A percentile compares a stretch with the other conserved stretches of the same genome.
phyloP scores from a whole-genome alignment of 1,284 basidiomycete species.

The Lentinus polychrous region DNA sequence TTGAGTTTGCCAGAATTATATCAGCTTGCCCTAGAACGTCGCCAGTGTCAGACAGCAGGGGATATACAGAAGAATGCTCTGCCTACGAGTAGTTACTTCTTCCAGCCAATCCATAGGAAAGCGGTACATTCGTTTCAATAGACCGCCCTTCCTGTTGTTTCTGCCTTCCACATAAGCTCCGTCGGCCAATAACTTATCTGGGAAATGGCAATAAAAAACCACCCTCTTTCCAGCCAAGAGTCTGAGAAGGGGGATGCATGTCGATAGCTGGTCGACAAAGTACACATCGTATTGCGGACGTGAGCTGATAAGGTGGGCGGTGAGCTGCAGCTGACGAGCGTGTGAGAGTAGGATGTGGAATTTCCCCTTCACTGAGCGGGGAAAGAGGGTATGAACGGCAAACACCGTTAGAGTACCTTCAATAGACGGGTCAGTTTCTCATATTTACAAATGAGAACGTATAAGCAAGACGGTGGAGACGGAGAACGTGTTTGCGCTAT shows the following conservation, averaged over 20 bases:
- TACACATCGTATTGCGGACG: constrained; percentile 72
- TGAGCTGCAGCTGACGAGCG: constrained; percentile 80
- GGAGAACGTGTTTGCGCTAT: too few species aligned
- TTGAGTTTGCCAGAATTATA: constrained; percentile 86
- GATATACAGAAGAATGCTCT: not conserved
- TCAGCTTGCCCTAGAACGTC: constrained; percentile 69
- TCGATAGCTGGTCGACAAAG: constrained; percentile 93
- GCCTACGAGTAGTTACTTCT: constrained; percentile 82
- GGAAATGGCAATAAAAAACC: constrained; percentile 98
- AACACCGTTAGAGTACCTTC: constrained; percentile 83
- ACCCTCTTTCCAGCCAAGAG: constrained; percentile 65
- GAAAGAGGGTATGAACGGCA: constrained; percentile 70
- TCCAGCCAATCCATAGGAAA: constrained; percentile 89
- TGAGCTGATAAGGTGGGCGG: constrained; percentile 47
- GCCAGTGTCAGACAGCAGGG: not conserved
- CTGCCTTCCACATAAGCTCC: constrained; percentile 64
- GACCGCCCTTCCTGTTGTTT: constrained; percentile 30
- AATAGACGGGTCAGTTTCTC: not conserved
- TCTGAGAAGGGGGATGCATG: constrained; percentile 82
- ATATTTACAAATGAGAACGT: too few species aligned
- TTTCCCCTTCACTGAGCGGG: constrained; percentile 69
- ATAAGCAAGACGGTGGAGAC: too few species aligned
- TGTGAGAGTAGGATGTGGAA: constrained; percentile 91
- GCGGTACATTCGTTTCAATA: constrained; percentile 75
- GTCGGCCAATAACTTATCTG: constrained; percentile 85